Base-by-base conservation (phyloP, 345 rosid species). In the Reutealis trisperma region DNA sequence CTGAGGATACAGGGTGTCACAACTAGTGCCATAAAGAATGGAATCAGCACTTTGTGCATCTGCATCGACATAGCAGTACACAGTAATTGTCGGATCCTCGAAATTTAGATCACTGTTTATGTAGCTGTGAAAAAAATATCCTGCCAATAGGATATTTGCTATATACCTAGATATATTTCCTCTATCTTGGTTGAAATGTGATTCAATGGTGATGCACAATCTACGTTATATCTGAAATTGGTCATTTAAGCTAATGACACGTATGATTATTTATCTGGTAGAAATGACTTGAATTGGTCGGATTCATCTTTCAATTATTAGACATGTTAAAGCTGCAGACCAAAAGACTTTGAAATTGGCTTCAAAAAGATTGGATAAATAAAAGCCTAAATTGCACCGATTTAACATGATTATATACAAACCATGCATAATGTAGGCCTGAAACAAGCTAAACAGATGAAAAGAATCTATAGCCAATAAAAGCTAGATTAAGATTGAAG, bases 21-120 rank as follows among this genome's bases (percentile, higher is more conserved):
- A 15, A 83, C 85, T 65, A 93, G 82, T 30, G 93, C 94, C 71
- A 90, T 74, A 67, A 91, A 91, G 83, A 74, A 95, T 2, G 90
- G 96, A 63, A 91, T 59, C 77, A 91, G 66, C 81, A 93, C 92
- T 75, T 71, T 89, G 91, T 89, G 99, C 98, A 93, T 91, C 98
- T 95, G 93, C 87, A 79, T 58, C 63, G 27, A 30, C 22, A 51
- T 59, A 63, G n/a, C 51, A 58, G 37, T 16, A 54, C 8, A 54
- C 21, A 74, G 6, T 8, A 71, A 69, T 73, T 47, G 67, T 58
- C 44, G 54, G 71, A 16, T 63, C 19, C 2, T 27, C 8, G 9
- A 57, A 37, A 49, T 41, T 45, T 49, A 6, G 1, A 49, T 32
- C 25, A 52, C 15, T n/a, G 8, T 25, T 47, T 57, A 18, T 55